Conservation (phyloP, 2,329 filamentous ascomycete species). For the Fusarium burgessii region DNA sequence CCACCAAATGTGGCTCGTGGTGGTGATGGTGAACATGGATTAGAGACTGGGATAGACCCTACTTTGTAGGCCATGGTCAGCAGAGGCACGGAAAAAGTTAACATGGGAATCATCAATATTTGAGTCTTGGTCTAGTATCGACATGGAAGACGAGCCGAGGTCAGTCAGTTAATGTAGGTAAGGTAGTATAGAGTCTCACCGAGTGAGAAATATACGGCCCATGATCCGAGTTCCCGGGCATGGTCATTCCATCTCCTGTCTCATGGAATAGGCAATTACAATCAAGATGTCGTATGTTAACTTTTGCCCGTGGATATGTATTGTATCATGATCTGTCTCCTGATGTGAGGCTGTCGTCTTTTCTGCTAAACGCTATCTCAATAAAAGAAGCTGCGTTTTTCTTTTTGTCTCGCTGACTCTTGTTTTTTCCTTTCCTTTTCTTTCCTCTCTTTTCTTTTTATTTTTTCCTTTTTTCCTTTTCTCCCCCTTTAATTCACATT, state of each 20-base stretch:
- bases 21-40: constrained; percentile 23
- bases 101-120: constrained; percentile 12
- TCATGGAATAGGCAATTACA: constrained; percentile 6
- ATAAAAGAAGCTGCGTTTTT: constrained; percentile 11
- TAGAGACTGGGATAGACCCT: constrained; percentile 14
- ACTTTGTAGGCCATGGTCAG: constrained; percentile 41
- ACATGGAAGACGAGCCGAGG: constrained; percentile 25
- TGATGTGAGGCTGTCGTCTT: constrained; percentile 13
- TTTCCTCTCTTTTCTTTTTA: constrained; percentile 1
- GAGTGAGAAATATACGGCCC: constrained; percentile 9
- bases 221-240: constrained; percentile 19
- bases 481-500: neutral
- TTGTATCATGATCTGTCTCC: constrained; percentile 33
- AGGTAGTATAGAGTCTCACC: constrained; percentile 6
- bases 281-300: constrained; percentile 25
- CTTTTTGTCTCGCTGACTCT: constrained; percentile 6
- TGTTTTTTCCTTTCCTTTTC: constrained; percentile 2
- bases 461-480: neutral
- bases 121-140: constrained; percentile 12
- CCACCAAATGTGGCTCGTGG: constrained; percentile 13
- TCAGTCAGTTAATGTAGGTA: neutral
- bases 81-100: constrained; percentile 32
- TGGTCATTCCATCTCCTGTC: constrained; percentile 4
- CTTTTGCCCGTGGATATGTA: constrained; percentile 9
- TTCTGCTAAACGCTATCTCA: neutral